A percentile compares a stretch with the other conserved stretches of the same genome.
These are phyloP conservation scores for Pseudofabraea citricarpa DNA, from an alignment of 2,329 filamentous ascomycete species.

Conservation along the genomic window DNA sequence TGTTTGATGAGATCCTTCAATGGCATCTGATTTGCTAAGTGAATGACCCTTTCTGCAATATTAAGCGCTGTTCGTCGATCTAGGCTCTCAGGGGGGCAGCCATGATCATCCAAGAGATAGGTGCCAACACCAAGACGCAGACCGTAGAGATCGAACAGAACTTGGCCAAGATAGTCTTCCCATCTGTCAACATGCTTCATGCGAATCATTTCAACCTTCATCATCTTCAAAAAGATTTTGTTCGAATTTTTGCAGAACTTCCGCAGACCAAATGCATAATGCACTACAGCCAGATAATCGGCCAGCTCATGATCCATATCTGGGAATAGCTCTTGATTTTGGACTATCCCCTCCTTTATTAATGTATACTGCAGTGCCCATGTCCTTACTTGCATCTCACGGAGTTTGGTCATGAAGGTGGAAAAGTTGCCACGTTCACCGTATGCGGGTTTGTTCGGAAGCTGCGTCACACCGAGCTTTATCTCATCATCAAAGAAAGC, in stretches of 20 bases:
- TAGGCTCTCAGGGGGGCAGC: constrained; percentile 70
- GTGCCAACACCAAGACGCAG: constrained; percentile 68
- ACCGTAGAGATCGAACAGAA: constrained; percentile 78
- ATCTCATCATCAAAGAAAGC: constrained; percentile 81
- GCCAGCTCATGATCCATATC: constrained; percentile 68
- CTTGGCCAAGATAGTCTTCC: constrained; percentile 81
- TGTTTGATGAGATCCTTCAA: constrained; percentile 91
- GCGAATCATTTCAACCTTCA: constrained; percentile 78
- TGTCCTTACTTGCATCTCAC: constrained; percentile 80
- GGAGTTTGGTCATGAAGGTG: constrained; percentile 62
- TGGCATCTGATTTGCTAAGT: constrained; percentile 75
- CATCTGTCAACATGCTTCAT: constrained; percentile 74
- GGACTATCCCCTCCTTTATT: constrained; percentile 67
- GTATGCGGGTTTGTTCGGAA: constrained; percentile 51
- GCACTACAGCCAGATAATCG: constrained; percentile 74
- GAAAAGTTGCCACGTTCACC: constrained; percentile 37
- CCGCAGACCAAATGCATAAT: constrained; percentile 78
- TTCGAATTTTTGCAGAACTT: constrained; percentile 81
- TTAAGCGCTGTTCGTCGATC: constrained; percentile 77
- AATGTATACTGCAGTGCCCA: constrained; percentile 87
- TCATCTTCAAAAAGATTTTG: constrained; percentile 83
- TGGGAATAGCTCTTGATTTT: constrained; percentile 60
- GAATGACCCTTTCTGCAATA: constrained; percentile 78
- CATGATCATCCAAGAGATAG: constrained; percentile 71
- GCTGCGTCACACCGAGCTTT: constrained; percentile 66